These are phyloP conservation scores for Byssothecium circinans DNA, from an alignment of 2,329 filamentous ascomycete genomes.

Conservation along the genomic window DNA sequence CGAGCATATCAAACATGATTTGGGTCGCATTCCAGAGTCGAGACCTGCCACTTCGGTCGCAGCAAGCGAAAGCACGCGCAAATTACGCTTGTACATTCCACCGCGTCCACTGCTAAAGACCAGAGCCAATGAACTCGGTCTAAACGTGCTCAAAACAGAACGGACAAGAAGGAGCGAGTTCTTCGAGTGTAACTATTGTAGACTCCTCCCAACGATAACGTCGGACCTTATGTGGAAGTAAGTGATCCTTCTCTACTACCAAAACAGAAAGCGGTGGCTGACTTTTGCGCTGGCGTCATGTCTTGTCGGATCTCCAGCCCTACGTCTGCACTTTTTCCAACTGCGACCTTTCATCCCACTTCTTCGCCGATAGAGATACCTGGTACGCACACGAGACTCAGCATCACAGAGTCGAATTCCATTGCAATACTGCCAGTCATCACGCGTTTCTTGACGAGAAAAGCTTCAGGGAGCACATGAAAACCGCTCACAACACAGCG, in stretches of 20 bases:
- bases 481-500: neutral
- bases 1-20: neutral
- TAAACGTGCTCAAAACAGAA: neutral
- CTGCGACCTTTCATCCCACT: constrained; percentile 6
- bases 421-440: constrained; percentile 11
- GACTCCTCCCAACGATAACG: constrained; percentile 4
- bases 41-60: constrained; percentile 6
- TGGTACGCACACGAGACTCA: constrained; percentile 9
- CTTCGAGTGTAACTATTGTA: constrained; percentile 14
- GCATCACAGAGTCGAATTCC: constrained; percentile 5
- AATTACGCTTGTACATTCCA: constrained; percentile 5
- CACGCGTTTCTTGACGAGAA: neutral
- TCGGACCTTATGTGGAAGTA: constrained; percentile 3
- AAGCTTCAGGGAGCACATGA: constrained; percentile 10
- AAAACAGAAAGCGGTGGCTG: neutral
- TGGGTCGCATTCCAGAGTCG: constrained; percentile 1
- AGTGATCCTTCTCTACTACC: neutral
- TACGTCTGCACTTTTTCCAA: constrained; percentile 9
- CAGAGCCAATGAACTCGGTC: neutral
- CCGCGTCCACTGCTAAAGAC: neutral
- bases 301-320: constrained; percentile 7
- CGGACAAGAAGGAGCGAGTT: constrained; percentile 1
- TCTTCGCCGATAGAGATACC: constrained; percentile 7
- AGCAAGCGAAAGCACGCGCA: constrained; percentile 3
- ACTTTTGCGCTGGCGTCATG: constrained; percentile 1